Percentiles rank a stretch among this genome's conserved stretches.
These are phyloP conservation scores for Boletus coccyginus DNA, from an alignment of 768 basidiomycete species.

Conservation along the genomic window DNA sequence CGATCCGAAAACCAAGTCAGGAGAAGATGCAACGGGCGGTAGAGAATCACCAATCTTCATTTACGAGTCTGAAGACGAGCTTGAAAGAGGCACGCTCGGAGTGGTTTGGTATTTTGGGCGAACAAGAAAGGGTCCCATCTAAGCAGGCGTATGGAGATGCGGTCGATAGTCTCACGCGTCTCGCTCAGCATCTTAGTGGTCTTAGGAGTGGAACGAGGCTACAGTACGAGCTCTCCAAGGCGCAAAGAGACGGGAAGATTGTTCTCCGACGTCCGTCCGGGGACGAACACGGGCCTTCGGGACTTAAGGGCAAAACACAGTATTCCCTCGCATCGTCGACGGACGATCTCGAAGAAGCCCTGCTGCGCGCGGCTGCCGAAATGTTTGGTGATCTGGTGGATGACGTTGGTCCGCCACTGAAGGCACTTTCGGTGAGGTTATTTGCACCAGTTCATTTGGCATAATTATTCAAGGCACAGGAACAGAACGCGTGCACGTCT, in stretches of 20 bases:
- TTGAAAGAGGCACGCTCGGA: slow-evolving; percentile 87
- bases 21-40: slow-evolving; percentile 77
- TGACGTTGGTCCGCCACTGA: slow-evolving; percentile 75
- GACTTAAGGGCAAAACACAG: slow-evolving; percentile 18
- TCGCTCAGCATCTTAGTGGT: slow-evolving; percentile 93
- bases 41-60: slow-evolving; percentile 82
- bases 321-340: slow-evolving; percentile 36
- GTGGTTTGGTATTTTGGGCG: slow-evolving; percentile 44
- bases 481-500: slow-evolving; percentile 56
- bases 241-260: slow-evolving; percentile 47
- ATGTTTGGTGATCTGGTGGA: slow-evolving; percentile 80
- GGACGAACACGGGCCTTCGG: slow-evolving; percentile 7
- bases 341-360: slow-evolving; percentile 41
- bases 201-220: slow-evolving; percentile 79
- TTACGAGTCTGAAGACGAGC: slow-evolving; percentile 85
- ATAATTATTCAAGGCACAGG: not conserved
- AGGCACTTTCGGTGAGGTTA: slow-evolving; percentile 61
- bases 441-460: not conserved
- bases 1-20: slow-evolving; percentile 51
- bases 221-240: slow-evolving; percentile 78
- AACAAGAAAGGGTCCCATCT: slow-evolving; percentile 24
- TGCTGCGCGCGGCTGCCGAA: slow-evolving; percentile 53
- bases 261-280: slow-evolving; percentile 24
- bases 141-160: slow-evolving; percentile 79
- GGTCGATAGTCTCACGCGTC: slow-evolving; percentile 79